Evolutionary conservation across 2,329 filamentous ascomycete genomes (phyloP), one percentile per base, ranked within the genome.

Genomic region (Hymenoscyphus fraxineus): DNA sequence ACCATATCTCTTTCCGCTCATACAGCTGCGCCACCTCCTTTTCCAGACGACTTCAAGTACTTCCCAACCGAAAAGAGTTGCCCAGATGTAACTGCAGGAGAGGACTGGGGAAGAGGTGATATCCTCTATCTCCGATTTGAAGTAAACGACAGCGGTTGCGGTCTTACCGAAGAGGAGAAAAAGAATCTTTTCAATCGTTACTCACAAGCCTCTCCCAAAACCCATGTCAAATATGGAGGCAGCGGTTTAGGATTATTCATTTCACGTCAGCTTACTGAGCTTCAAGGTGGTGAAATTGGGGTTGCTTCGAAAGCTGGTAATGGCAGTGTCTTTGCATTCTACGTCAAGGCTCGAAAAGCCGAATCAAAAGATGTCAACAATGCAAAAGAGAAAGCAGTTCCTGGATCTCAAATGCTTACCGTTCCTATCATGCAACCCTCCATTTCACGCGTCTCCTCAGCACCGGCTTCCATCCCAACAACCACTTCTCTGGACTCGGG

Each of bases 181-280:
- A 88, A 89, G 63, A 82, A 86, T 58, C 81, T 94, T 0, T 94
- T 94, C 76, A 85, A 91, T 68, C 85, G 89, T n/a, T 94, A 93
- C 74, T 87, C 89, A 5, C 91, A 94, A 76, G 90, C 90, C 0
- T 90, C 87, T 19, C 88, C 89, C 1, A 85, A 86, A 57, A 93
- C 90, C 0, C 90, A 93, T 70, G 87, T 92, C 22, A 87, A 91
- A 69, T 93, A 93, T 68, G 91, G 91, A 19, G 91, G 91, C 0
- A 90, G 87, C 0, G 91, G 91, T 0, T 81, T 94, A 0, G 91
- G 91, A 0, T 80, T 94, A 0, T 94, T 93, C 76, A 93, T 94
- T 69, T 91, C 88, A 40, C 83, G 90, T 40, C 86, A 91, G 63
- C 81, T 95, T 31, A 91, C 89, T 0, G 91, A 94, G 73, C 79